Evolutionary conservation across 371 early-diverging fungal genomes (phyloP).

Genomic region (Nematocida sp.): DNA sequence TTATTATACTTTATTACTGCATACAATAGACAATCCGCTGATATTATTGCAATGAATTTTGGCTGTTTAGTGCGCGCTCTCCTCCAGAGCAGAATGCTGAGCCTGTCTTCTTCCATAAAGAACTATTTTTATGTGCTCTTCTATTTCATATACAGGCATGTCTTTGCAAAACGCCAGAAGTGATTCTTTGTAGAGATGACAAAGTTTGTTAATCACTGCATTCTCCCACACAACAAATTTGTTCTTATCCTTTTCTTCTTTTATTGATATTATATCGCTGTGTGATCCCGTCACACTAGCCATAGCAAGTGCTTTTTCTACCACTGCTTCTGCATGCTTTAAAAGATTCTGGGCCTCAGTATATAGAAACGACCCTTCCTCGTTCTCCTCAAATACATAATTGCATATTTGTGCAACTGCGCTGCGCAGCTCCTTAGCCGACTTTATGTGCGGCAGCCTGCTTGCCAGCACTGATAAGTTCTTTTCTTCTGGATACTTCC

Average conservation of each 20-base stretch:
- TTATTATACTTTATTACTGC: no score
- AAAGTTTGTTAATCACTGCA: constrained; percentile 41
- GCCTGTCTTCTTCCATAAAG: constrained; percentile 16
- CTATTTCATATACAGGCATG: constrained; percentile 35
- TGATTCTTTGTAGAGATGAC: constrained; percentile 53
- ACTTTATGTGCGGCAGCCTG: constrained; percentile 40
- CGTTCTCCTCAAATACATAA: constrained; percentile 55
- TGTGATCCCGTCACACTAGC: constrained; percentile 25
- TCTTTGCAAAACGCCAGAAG: constrained; percentile 56
- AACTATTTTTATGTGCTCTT: constrained; percentile 60
- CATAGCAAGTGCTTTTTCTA: constrained; percentile 25
- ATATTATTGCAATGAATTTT: no score
- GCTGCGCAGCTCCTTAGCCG: constrained; percentile 29
- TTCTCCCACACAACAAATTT: constrained; percentile 49
- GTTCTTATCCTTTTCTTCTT: constrained; percentile 33
- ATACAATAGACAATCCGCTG: no score
- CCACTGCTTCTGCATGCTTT: constrained; percentile 19
- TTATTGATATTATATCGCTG: not conserved
- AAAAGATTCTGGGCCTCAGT: constrained; percentile 59
- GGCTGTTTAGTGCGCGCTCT: not conserved
- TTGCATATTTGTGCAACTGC: constrained; percentile 45
- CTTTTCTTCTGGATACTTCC: constrained; percentile 55
- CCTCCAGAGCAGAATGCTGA: not conserved
- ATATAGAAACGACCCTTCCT: constrained; percentile 52
- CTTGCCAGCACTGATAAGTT: constrained; percentile 40